Base-by-base conservation (phyloP, 169 alveolate species). In the Babesia bigemina region DNA sequence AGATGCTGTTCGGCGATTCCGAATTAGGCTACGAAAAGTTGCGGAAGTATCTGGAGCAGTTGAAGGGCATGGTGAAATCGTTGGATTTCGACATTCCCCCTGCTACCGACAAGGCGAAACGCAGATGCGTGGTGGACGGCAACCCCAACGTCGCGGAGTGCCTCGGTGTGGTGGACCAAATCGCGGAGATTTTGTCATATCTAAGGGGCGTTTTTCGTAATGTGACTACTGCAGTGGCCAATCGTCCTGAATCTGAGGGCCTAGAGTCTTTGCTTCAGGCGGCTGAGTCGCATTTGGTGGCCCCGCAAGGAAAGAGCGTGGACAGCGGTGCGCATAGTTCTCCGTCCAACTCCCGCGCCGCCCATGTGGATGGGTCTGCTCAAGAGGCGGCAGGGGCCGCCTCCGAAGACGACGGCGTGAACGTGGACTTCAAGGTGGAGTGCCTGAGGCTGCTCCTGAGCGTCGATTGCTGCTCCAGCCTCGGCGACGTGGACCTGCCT, bases 371-470 rank as follows among this genome's bases (percentile, higher is more conserved):
- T 33, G 39, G 6, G 39, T 33, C 39, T 33, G 39, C 39, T 2
- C 2, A 33, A 33, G 39, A 33, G 39, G 6, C 39, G 2, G 39
- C 39, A 33, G 39, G 39, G 6, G n/a, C 21, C 36, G 16, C 69
- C 14, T 49, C 57, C n/a, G 24, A 49, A 49, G 69, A 9, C 39
- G 69, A 59, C 24, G 26, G 7, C 0, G 48, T 59, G 19, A 24
- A 49, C 50, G 22, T 59, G 4, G 53, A 59, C 28, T 11, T 36
- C 17, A 59, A 59, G 26, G 76, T 67, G 44, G 71, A 63, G 29
- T 70, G 72, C 42, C 21, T 79, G 48, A 79, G 36, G 49, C 45
- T 79, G 61, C 44, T 79, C 16, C 52, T 79, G 75, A 60, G 63
- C 50, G 74, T 52, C 12, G 87, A 70, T 13, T 6, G 71, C 36